These are phyloP conservation scores for Plasmopara halstedii DNA, from an alignment of 352 stramenopile species.

Conservation along the genomic window DNA sequence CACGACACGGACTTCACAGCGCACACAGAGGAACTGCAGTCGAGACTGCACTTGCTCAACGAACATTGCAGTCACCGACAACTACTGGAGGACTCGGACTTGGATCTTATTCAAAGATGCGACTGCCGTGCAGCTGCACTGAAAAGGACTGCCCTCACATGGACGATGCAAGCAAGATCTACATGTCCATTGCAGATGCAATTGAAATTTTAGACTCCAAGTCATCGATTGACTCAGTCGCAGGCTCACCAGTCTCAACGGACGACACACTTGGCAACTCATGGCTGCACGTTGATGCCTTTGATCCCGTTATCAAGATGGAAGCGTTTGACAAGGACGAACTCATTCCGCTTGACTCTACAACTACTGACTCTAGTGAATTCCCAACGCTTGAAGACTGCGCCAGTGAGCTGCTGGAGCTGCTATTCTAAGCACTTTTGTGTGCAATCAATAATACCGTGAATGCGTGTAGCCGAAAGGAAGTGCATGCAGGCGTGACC, in stretches of 20 bases:
- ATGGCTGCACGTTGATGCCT: conserved; percentile 13
- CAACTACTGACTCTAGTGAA: conserved; percentile 32
- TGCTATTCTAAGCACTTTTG: conserved; percentile 44
- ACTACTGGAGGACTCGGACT: conserved; percentile 13
- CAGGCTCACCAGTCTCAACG: conserved; percentile 18
- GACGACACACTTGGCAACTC: conserved; percentile 15
- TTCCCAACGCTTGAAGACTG: conserved; percentile 58
- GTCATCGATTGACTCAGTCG: neutral
- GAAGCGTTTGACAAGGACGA: conserved; percentile 12
- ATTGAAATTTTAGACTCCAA: conserved; percentile 39
- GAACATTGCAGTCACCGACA: conserved; percentile 11
- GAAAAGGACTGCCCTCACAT: conserved; percentile 27
- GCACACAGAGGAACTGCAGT: conserved; percentile 8
- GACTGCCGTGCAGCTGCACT: conserved; percentile 20
- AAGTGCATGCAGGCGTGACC: conserved; percentile 5
- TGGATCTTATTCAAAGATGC: conserved; percentile 27
- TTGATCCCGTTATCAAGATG: conserved; percentile 13
- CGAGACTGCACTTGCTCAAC: conserved; percentile 3
- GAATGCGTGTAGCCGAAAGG: conserved; percentile 13
- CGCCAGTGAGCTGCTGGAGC: conserved; percentile 53
- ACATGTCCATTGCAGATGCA: conserved; percentile 40
- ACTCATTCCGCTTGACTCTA: conserved; percentile 21
- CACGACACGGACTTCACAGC: conserved; percentile 24
- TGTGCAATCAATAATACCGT: neutral
- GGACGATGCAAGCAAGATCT: conserved; percentile 28